Evolutionary conservation across 345 rosid species (phyloP).

Genomic region (Citrus sp.): DNA sequence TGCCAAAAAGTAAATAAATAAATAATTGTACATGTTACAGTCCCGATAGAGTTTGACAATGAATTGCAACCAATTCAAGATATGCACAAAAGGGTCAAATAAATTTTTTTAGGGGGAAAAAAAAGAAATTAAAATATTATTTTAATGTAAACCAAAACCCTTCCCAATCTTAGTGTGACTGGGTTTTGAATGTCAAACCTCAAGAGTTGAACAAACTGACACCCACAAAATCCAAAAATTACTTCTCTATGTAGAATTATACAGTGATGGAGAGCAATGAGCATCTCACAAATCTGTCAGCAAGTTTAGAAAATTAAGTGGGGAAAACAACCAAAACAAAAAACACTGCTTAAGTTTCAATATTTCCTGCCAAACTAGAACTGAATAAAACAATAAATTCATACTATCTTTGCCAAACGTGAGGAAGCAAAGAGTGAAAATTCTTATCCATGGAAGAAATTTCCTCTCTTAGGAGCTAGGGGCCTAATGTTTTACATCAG

Average conservation of each 20-base stretch:
- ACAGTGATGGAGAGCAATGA: not conserved
- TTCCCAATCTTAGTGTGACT: not conserved
- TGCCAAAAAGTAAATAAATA: slow-evolving; percentile 19
- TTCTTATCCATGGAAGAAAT: too few species aligned
- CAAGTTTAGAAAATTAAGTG: not conserved
- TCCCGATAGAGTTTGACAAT: slow-evolving; percentile 3
- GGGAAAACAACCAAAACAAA: too few species aligned
- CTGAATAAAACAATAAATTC: not conserved
- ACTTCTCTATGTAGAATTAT: too few species aligned
- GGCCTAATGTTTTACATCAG: not conserved
- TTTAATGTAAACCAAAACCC: not conserved
- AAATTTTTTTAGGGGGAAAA: too few species aligned
- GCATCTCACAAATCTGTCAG: not conserved
- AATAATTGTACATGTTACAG: slow-evolving; percentile 1
- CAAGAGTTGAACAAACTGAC: too few species aligned
- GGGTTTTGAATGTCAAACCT: not conserved
- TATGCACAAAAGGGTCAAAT: not conserved
- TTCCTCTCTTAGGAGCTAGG: not conserved
- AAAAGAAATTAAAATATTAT: too few species aligned
- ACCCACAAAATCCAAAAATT: too few species aligned
- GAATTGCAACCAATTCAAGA: not conserved
- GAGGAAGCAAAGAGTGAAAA: not conserved
- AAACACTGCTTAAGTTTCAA: not conserved
- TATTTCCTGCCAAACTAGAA: not conserved
- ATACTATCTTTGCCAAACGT: not conserved